Evolutionary conservation across 2,329 filamentous ascomycete species (phyloP), one percentile per base, ranked within the genome.

Genomic region (Talaromyces sp.): DNA sequence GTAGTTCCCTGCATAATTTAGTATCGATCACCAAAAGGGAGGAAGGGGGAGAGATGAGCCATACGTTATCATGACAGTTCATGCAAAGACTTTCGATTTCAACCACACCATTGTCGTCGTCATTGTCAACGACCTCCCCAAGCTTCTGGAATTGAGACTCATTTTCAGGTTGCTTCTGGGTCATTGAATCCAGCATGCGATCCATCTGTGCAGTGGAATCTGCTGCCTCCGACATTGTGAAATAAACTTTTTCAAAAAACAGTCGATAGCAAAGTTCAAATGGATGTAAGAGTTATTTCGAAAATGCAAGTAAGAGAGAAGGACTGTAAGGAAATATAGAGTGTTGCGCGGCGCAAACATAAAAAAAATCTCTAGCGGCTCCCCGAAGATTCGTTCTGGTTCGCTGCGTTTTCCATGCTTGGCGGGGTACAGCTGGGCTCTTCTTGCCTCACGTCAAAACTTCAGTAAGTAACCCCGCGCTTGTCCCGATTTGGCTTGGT

Each of bases 21-120:
- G 76, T 64, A 69, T 31, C 54, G 37, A 35, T 13, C 22, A 14
- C 24, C 1, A 3, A 1, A 14, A 65, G 57, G 61, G 19, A 59
- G 67, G 60, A 60, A 22, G 27, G 27, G 27, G 27, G 60, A 22
- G 22, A 13, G 37, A 43, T 49, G 24, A 41, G 39, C 54, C 68
- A 63, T 81, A 90, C 90, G 84, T 92, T 90, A 70, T 92, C 83
- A 71, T 89, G 86, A 79, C 91, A 94, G 81, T 92, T 93, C 91
- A 94, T 93, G 82, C 91, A 94, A 24, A 94, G 83, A 69, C 89
- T 92, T 78, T 93, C 90, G 24, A 83, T 70, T 59, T 78, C 71
- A 70, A 81, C 79, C 5, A 81, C 70, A 41, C 79, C 80, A n/a
- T 73, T 76, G 45, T 79, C 78, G 33, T 80, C 77, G 65, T 79